phyloP scores from a whole-genome alignment of 352 stramenopile genomes.

The Phytophthora fragariaefolia region DNA sequence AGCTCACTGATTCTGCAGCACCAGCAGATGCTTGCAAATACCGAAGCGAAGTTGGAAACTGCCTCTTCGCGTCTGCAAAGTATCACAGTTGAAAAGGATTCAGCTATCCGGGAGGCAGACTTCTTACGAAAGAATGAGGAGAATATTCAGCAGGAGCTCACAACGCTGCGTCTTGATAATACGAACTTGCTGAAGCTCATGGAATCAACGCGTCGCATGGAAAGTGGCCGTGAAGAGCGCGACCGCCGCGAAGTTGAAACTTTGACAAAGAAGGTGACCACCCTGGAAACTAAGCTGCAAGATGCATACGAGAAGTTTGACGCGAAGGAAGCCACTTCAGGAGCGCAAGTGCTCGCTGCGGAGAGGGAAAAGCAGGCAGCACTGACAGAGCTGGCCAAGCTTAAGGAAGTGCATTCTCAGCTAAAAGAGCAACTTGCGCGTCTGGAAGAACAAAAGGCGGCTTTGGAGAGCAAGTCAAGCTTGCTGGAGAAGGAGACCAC shows the following conservation, averaged over 20 bases:
- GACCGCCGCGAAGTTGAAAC: constrained; percentile 56
- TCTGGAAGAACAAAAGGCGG: constrained; percentile 60
- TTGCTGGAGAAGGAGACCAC: constrained; percentile 69
- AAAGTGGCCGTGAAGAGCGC: constrained; percentile 63
- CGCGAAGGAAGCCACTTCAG: constrained; percentile 55
- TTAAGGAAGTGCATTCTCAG: constrained; percentile 43
- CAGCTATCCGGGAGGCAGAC: constrained; percentile 47
- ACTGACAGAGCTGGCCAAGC: constrained; percentile 43
- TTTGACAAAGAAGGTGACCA: constrained; percentile 53
- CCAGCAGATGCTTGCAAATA: constrained; percentile 61
- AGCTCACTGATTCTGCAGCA: constrained; percentile 70
- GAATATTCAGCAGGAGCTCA: constrained; percentile 65
- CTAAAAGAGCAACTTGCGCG: constrained; percentile 55
- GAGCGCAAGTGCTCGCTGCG: constrained; percentile 49
- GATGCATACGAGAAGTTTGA: constrained; percentile 72
- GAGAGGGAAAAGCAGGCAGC: constrained; percentile 72
- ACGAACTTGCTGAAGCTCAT: constrained; percentile 85
- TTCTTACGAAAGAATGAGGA: constrained; percentile 73
- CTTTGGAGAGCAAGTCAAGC: constrained; percentile 47
- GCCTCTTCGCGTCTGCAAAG: constrained; percentile 46
- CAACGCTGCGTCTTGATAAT: constrained; percentile 67
- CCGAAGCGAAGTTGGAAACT: constrained; percentile 66
- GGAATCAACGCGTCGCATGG: constrained; percentile 76
- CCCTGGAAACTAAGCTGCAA: constrained; percentile 63
- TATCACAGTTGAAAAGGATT: constrained; percentile 58